Conservation (phyloP, 2,329 filamentous ascomycete genomes). For the Endoconidiophora polonica region DNA sequence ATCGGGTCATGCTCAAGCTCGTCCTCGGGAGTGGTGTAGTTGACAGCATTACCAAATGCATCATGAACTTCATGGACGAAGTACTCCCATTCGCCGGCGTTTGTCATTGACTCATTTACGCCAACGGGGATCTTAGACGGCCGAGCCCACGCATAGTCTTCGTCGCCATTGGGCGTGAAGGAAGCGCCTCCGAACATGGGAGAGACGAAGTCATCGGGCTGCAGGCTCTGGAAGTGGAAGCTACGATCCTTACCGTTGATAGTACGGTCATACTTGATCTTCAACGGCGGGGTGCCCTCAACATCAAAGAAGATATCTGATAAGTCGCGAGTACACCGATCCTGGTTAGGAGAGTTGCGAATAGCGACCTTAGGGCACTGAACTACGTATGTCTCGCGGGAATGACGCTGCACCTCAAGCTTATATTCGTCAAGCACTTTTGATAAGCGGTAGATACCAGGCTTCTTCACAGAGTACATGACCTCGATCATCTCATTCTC, state of each 20-base stretch:
- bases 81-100: constrained; percentile 72
- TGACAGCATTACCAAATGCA: constrained; percentile 71
- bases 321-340: constrained; percentile 72
- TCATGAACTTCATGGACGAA: constrained; percentile 84
- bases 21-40: constrained; percentile 50
- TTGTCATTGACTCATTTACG: constrained; percentile 75
- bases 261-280: constrained; percentile 78
- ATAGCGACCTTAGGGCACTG: constrained; percentile 68
- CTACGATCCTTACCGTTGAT: constrained; percentile 72
- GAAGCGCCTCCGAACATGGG: constrained; percentile 51
- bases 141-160: constrained; percentile 60
- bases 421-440: constrained; percentile 88
- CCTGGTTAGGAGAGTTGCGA: constrained; percentile 39
- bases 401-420: constrained; percentile 67
- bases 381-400: constrained; percentile 68
- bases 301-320: constrained; percentile 75
- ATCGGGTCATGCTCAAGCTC: constrained; percentile 50
- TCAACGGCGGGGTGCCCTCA: constrained; percentile 74
- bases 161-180: constrained; percentile 40
- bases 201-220: constrained; percentile 71
- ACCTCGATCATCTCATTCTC: constrained; percentile 46
- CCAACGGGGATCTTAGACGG: constrained; percentile 60
- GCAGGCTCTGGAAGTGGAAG: constrained; percentile 83
- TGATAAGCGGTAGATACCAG: constrained; percentile 70
- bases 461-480: constrained; percentile 62